Evolutionary conservation across 2,329 filamentous ascomycete genomes (phyloP), one percentile per base, ranked within the genome.

Genomic region (Akanthomyces uredinophilus): DNA sequence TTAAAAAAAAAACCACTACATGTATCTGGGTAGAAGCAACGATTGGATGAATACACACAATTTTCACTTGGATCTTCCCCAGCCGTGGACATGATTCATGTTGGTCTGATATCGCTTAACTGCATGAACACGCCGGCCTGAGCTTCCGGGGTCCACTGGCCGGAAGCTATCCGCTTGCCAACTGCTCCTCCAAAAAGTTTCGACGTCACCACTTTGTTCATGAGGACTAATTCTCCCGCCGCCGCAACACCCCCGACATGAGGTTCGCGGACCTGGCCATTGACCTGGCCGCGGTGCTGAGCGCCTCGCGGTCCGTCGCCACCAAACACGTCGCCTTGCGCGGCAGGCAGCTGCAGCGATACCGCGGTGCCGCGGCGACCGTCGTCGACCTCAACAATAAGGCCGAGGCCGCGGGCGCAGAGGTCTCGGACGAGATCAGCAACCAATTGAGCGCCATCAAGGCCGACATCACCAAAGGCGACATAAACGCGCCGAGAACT

Each of bases 271-370:
- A 84, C 77, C 85, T 81, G 70, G 77, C 81, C 65, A 79, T 92
- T 71, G 90, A 93, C 77, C 78, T 89, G 68, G 85, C 87, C 67
- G 84, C 87, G 64, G 80, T 93, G 66, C 80, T 89, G 73, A 86
- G 83, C 78, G 89, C 86, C 71, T 88, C 89, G 56, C 84, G 87
- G 64, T 83, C 83, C 39, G 82, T 93, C 64, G 88, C 87, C 54
- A 75, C 81, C 54, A 87, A 83, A 72, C 86, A 88, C 73, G 71
- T 84, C 54, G 83, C 83, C 63, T 76, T 88, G 58, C 79, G 85
- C 66, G 72, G 78, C 62, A 77, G 79, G 49, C 84, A 86, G 72
- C 71, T 84, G 60, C 80, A 84, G 64, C 75, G 74, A 49, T 83
- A 82, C 69, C 73, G 74, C 18, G 41, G 52, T 65, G 78, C 77